phyloP scores from a whole-genome alignment of 139 green algal species.

The Volvox africanus region DNA sequence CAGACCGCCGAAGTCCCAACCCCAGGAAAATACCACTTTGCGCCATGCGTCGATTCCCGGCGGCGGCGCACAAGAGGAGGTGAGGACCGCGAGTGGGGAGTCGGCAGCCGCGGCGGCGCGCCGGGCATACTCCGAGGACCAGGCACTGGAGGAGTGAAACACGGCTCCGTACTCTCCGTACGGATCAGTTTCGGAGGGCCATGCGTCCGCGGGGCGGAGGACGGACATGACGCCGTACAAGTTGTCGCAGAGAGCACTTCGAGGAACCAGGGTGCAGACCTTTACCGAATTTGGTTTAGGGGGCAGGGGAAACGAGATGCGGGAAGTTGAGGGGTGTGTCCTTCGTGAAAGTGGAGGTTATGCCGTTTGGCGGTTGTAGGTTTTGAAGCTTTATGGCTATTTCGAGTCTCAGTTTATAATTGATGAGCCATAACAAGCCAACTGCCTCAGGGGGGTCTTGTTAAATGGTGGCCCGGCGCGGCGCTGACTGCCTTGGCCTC shows the following conservation, averaged over 20 bases:
- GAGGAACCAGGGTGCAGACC: conserved; percentile 21
- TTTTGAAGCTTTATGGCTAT: neutral
- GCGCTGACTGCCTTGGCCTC: neutral
- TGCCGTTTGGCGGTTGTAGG: no score
- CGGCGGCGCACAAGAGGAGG: neutral
- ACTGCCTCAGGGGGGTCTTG: neutral
- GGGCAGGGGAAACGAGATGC: neutral
- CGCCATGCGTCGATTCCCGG: neutral
- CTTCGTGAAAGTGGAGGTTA: neutral
- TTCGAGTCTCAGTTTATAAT: neutral
- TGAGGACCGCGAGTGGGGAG: neutral
- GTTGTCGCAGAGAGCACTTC: neutral
- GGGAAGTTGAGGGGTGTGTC: neutral
- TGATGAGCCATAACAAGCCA: neutral
- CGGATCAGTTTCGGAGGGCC: neutral
- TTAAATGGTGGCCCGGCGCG: neutral
- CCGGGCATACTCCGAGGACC: neutral
- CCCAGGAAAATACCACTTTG: conserved; percentile 6
- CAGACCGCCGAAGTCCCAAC: conserved; percentile 22
- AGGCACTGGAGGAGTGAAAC: neutral
- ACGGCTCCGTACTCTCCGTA: neutral
- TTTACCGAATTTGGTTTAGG: neutral
- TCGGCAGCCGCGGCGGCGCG: conserved; percentile 2
- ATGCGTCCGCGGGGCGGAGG: neutral
- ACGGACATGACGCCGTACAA: conserved; percentile 16